phyloP scores from a whole-genome alignment of 2,329 filamentous ascomycete species.

The Fusarium chuoi region DNA sequence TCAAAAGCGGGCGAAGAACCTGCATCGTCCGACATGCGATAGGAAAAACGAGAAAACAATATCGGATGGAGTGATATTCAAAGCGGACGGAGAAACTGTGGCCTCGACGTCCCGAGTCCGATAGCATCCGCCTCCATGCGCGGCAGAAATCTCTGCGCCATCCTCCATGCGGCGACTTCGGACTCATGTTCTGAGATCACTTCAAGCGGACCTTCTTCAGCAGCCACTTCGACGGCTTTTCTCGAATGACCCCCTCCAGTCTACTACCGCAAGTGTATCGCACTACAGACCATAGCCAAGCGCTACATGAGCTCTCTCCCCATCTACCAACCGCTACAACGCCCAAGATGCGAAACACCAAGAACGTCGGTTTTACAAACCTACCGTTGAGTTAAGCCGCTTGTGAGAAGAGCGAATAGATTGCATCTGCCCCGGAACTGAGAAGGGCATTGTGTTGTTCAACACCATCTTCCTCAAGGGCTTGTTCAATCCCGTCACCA shows the following conservation, averaged over 20 bases:
- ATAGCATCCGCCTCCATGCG: accelerated
- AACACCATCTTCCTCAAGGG: not conserved
- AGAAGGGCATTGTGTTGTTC: not conserved
- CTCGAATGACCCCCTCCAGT: not conserved
- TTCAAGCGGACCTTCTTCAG: not conserved
- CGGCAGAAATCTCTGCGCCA: accelerated
- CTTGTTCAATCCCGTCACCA: not conserved
- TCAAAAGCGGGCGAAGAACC: too few relatives aligned
- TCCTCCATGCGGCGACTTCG: accelerated
- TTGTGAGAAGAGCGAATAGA: too few relatives aligned
- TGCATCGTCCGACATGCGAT: too few relatives aligned
- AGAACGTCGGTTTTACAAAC: accelerated
- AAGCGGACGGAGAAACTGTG: too few relatives aligned
- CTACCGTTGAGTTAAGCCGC: accelerated
- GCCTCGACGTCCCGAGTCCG: too few relatives aligned
- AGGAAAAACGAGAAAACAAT: too few relatives aligned
- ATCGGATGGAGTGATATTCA: too few relatives aligned
- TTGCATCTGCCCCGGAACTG: not conserved
- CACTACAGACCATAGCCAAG: not conserved
- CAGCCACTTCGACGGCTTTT: too few relatives aligned
- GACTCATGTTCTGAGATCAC: not conserved
- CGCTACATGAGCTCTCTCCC: not conserved
- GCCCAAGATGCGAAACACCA: too few relatives aligned
- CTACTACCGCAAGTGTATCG: not conserved
- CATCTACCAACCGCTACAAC: not conserved